Evolutionary conservation across 805 yeast genomes (phyloP).

Genomic region (Blastobotrys attinorum): DNA sequence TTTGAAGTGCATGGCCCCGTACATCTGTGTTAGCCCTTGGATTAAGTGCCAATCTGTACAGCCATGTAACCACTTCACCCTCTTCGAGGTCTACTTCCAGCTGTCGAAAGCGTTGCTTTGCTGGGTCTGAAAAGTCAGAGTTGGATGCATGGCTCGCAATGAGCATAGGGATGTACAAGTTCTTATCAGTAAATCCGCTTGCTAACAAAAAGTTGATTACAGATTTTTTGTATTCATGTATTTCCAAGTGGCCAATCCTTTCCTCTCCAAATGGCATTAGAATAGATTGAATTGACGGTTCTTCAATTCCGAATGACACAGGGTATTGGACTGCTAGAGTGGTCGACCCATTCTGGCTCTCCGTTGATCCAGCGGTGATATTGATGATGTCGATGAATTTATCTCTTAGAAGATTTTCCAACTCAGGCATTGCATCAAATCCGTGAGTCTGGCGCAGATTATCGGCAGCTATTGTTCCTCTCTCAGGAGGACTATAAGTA

Average conservation of each 20-base stretch:
- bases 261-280: background rate
- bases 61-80: constrained; percentile 32
- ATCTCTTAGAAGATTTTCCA: constrained; percentile 38
- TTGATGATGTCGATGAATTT: constrained; percentile 47
- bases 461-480: constrained; percentile 38
- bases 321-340: background rate
- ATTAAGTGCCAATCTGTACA: constrained; percentile 43
- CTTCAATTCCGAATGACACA: background rate
- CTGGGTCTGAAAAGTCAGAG: constrained; percentile 47
- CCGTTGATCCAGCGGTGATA: too few relatives aligned
- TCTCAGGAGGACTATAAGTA: constrained; percentile 42
- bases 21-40: too few relatives aligned
- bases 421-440: constrained; percentile 32
- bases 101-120: constrained; percentile 45
- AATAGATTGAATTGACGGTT: background rate
- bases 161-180: constrained; percentile 42
- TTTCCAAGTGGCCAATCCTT: constrained; percentile 23
- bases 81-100: constrained; percentile 47
- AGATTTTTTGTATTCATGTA: constrained; percentile 29
- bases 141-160: constrained; percentile 58
- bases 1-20: too few relatives aligned
- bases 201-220: constrained; percentile 36
- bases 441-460: constrained; percentile 29
- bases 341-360: background rate
- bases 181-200: constrained; percentile 34